These are phyloP conservation scores for Eucalyptus marginata DNA, from an alignment of 345 rosid genomes.

Conservation along the genomic window DNA sequence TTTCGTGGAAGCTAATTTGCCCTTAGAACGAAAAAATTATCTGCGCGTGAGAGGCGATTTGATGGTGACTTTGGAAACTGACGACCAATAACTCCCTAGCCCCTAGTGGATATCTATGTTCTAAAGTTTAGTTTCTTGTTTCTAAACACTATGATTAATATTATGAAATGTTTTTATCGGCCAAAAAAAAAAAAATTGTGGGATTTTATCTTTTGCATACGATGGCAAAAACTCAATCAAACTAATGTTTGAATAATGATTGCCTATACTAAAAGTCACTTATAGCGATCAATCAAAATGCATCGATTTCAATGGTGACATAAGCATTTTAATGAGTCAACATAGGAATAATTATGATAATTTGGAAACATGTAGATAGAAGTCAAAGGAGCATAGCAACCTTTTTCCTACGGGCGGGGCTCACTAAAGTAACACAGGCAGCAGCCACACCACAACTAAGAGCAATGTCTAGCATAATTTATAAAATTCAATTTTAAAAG, in stretches of 20 bases:
- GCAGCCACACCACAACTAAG: not conserved
- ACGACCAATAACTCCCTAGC: not conserved
- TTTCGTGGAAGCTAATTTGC: not conserved
- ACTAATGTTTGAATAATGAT: not conserved
- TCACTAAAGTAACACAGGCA: not conserved
- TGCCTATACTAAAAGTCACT: not conserved
- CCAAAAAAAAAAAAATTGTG: not conserved
- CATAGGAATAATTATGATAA: not conserved
- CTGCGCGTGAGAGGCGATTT: not conserved
- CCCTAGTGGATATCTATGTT: not conserved
- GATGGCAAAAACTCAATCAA: not conserved
- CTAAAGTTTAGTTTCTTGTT: not conserved
- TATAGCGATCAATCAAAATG: not conserved
- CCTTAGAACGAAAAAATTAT: not conserved
- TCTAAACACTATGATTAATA: not conserved
- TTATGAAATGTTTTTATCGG: not conserved
- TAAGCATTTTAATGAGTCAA: not conserved
- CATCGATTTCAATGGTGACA: not conserved
- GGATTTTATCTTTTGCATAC: not conserved
- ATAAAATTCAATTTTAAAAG: not conserved
- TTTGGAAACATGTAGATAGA: not conserved
- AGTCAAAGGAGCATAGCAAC: not conserved
- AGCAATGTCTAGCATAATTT: not conserved
- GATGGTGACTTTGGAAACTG: not conserved
- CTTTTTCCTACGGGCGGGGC: not conserved